Conservation (phyloP, 2,329 filamentous ascomycete genomes). For the Aureobasidium sp. region DNA sequence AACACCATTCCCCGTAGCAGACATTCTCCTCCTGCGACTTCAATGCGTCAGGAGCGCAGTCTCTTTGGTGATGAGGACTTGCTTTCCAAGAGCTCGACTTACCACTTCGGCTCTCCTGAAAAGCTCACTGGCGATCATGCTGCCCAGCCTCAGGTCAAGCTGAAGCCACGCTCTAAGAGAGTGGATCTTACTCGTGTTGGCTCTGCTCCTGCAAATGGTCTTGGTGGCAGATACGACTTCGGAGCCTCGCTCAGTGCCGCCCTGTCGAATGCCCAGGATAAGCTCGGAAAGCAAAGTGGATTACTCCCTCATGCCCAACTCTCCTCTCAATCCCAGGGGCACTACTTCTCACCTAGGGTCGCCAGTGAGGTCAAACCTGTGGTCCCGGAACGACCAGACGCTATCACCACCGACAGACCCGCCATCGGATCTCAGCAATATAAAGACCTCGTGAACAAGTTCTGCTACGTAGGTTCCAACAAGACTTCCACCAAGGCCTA, state of each 20-base stretch:
- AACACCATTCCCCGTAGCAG: constrained; percentile 44
- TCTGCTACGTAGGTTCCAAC: constrained; percentile 92
- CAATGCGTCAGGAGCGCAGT: constrained; percentile 22
- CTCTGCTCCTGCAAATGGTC: constrained; percentile 54
- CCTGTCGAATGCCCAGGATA: constrained; percentile 65
- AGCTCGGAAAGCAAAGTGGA: constrained; percentile 50
- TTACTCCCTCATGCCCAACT: constrained; percentile 25
- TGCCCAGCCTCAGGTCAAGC: constrained; percentile 46
- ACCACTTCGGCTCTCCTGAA: constrained; percentile 37
- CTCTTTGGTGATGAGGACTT: constrained; percentile 63
- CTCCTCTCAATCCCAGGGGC: background rate
- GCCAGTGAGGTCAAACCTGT: constrained; percentile 25
- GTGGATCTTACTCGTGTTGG: constrained; percentile 50
- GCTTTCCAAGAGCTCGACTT: constrained; percentile 41
- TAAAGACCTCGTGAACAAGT: constrained; percentile 95
- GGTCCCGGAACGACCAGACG: constrained; percentile 46
- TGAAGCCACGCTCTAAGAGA: constrained; percentile 62
- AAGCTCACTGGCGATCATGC: constrained; percentile 55
- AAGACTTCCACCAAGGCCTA: constrained; percentile 28
- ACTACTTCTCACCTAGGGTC: constrained; percentile 20
- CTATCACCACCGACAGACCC: constrained; percentile 53
- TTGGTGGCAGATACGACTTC: constrained; percentile 88
- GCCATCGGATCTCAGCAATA: constrained; percentile 82
- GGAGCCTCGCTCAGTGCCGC: constrained; percentile 82
- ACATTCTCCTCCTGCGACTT: constrained; percentile 39